phyloP scores from a whole-genome alignment of 352 stramenopile genomes.

The Pythium sukuiense region DNA sequence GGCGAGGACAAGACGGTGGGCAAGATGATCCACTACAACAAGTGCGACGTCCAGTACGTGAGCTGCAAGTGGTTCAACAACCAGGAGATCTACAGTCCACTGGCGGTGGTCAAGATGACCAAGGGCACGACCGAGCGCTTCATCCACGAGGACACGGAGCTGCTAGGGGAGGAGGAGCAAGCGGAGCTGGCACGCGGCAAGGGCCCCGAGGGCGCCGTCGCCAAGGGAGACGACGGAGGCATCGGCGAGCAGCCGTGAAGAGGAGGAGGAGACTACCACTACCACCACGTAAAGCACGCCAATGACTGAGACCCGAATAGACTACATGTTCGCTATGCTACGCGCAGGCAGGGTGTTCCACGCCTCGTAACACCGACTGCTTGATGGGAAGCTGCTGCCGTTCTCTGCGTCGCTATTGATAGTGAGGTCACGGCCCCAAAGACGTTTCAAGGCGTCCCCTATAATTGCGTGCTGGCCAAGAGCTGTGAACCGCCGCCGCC shows the following conservation, averaged over 20 bases:
- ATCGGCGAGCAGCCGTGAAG: constrained; percentile 11
- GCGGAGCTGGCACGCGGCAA: constrained; percentile 23
- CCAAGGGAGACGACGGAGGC: constrained; percentile 11
- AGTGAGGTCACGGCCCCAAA: background rate
- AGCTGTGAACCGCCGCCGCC: background rate
- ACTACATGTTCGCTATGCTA: background rate
- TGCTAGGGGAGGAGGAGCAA: constrained; percentile 46
- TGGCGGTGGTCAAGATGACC: constrained; percentile 67
- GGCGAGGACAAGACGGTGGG: constrained; percentile 79
- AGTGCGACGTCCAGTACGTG: constrained; percentile 73
- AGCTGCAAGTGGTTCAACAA: constrained; percentile 89
- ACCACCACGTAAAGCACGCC: too few relatives aligned
- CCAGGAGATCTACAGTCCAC: constrained; percentile 70
- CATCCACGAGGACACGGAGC: constrained; percentile 57
- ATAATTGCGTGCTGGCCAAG: background rate
- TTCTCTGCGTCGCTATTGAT: background rate
- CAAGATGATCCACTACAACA: constrained; percentile 86
- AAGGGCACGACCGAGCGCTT: constrained; percentile 50
- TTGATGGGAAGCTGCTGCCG: background rate
- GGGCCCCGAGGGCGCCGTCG: constrained; percentile 3
- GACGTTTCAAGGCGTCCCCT: background rate
- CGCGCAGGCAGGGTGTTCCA: background rate
- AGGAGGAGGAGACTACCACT: too few relatives aligned
- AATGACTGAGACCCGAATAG: background rate
- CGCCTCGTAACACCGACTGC: background rate